Evolutionary conservation across 768 basidiomycete genomes (phyloP), one percentile per base, ranked within the genome.

Genomic region (Russula lepida): DNA sequence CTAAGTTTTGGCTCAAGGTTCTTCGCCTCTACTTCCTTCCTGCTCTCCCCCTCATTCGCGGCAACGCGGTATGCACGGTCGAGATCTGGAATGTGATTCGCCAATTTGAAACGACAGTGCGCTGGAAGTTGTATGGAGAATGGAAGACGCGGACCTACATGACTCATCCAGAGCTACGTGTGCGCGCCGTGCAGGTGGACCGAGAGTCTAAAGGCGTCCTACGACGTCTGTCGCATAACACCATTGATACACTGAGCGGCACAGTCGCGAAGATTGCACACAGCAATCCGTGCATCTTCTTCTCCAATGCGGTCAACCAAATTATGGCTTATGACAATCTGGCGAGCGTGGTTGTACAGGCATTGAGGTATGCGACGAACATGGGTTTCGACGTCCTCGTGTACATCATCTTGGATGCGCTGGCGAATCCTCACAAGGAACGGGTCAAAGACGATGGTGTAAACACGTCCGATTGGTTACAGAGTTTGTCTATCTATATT

Each of bases 251-350:
- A 2, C 80, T 97, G 15, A 88, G 93, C 30, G 87, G 95, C 21
- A 82, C 87, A 3, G 84, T 98, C 27, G 95, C 92, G 13, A 98
- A 98, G 73, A 75, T 95, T 56, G 92, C 92, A 15, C 94, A 98
- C 71, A 88, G 90, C 19, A 97, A 98, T 69, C 97, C 97, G 5
- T 88, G 85, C 67, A 86, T 95, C 53, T 84, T 98, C 67, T 98
- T 98, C 76, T 71, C 81, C 25, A 89, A 90, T 63, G 92, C 89
- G 0, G 85, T 99, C 50, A 86, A 87, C 66, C 97, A 98, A 73
- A 89, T 98, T 60, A 92, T 93, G 87, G 86, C 91, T 15, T 99
- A 99, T 69, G 91, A 95, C 70, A 99, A 98, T 72, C 74, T 97
- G 56, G 92, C 91, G 11, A 81, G 80, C 44, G 91, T 94, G 23